Conservation (phyloP, 228 moss, liverwort and hornwort genomes). For the Sphagnum magellanicum region DNA sequence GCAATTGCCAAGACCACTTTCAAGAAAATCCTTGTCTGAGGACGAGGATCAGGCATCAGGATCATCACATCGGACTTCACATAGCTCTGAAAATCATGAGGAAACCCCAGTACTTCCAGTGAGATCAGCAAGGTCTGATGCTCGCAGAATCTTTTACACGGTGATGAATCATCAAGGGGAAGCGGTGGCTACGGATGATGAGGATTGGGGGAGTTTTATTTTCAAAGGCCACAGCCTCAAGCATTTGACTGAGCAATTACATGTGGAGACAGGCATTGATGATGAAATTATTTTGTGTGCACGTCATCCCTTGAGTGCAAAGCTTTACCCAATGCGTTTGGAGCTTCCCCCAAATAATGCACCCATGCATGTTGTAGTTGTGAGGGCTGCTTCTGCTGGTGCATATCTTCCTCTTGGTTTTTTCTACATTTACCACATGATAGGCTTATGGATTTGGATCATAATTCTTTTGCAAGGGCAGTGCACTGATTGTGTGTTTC, state of each 20-base stretch:
- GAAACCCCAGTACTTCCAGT: no score
- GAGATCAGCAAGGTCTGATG: constrained; percentile 5
- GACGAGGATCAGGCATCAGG: no score
- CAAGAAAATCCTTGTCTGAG: no score
- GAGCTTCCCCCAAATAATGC: constrained; percentile 78
- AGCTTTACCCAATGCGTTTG: constrained; percentile 63
- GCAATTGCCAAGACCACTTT: no score
- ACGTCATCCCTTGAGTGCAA: constrained; percentile 46
- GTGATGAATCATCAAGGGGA: constrained; percentile 57
- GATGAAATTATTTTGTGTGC: constrained; percentile 75
- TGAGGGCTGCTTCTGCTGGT: constrained; percentile 53
- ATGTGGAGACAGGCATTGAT: constrained; percentile 52
- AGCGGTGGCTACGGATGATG: constrained; percentile 48
- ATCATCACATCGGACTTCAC: no score
- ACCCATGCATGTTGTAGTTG: constrained; percentile 65
- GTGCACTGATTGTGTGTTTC: no score
- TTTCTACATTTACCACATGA: not conserved
- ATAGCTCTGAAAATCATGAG: no score
- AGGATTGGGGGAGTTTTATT: constrained; percentile 52
- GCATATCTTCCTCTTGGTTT: constrained; percentile 10
- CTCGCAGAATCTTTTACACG: constrained; percentile 69
- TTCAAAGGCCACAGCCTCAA: constrained; percentile 63
- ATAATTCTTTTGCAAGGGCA: not conserved
- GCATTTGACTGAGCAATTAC: constrained; percentile 50
- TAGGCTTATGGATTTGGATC: no score